Percentiles rank a stretch among this genome's conserved stretches.
phyloP scores from a whole-genome alignment of 31 red algal genomes.

The Odonthalia washingtoniensis region DNA sequence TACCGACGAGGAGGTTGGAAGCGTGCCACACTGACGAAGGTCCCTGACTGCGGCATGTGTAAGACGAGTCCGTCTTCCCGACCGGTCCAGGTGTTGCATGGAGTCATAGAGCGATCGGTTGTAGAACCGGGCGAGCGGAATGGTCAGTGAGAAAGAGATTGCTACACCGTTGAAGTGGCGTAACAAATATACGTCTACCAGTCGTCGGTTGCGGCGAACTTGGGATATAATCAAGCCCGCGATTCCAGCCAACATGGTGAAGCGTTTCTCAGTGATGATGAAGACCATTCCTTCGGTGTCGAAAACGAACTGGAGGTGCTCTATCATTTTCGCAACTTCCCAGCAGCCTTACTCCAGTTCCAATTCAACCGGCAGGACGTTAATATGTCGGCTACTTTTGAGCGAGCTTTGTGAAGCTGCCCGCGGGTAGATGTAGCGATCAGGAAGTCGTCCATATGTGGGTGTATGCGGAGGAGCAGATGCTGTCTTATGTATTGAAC shows the following conservation, averaged over 20 bases:
- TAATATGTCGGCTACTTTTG: not conserved
- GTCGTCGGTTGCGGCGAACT: not conserved
- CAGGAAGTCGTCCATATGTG: slow-evolving; percentile 52
- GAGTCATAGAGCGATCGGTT: slow-evolving; percentile 19
- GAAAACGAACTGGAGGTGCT: slow-evolving; percentile 27
- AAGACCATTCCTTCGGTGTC: slow-evolving; percentile 26
- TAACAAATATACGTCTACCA: not conserved
- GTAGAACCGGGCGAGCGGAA: too few relatives aligned
- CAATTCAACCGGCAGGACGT: not conserved
- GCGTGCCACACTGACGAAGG: slow-evolving; percentile 17
- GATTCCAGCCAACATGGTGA: not conserved
- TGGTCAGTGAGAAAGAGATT: too few relatives aligned
- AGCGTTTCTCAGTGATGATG: not conserved
- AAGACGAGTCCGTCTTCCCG: not conserved
- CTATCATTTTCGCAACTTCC: slow-evolving; percentile 8
- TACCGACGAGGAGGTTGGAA: not conserved
- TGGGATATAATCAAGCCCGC: not conserved
- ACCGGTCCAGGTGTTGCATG: not conserved
- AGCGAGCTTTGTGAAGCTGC: not conserved
- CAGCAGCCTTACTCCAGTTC: slow-evolving; percentile 27
- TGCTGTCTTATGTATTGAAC: slow-evolving; percentile 3
- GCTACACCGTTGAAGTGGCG: too few relatives aligned
- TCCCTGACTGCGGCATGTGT: slow-evolving; percentile 1
- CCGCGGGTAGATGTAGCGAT: not conserved
- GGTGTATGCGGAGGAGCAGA: slow-evolving; percentile 15